Evolutionary conservation across 257 asterid genomes (phyloP), one percentile per base, ranked within the genome.

Genomic region (Ocimum tenuiflorum): DNA sequence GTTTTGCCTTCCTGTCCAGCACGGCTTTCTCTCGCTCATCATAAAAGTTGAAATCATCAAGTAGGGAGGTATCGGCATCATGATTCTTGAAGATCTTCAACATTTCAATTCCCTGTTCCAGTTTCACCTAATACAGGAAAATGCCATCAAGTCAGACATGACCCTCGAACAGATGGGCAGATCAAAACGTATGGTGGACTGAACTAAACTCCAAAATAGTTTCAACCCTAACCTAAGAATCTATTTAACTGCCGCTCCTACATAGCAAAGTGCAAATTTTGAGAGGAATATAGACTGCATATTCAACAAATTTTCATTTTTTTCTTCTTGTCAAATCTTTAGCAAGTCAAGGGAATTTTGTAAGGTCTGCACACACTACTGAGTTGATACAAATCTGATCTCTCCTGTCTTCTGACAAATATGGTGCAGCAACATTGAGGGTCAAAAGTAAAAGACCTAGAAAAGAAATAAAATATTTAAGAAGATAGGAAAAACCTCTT

Each of bases 91-190:
- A 94, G 72, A 88, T 88, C 67, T 79, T 90, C 67, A 94, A 73
- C 94, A 90, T 94, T 83, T 94, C 97, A 35, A 88, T 74, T 43
- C 99, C 97, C 46, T 83, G 96, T 41, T 83, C 96, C 73, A 81
- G 77, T 85, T 90, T 90, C 72, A 90, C 99, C 99, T 94, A 83
- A 63, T 66, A 76, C 18, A 36, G 63, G 15, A 31, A 24, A 43
- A 63, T 60, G 60, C 19, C 67, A 70, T 38, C 18, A 38, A 43
- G 60, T 66, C 54, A 38, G 54, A n/a, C 42, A 45, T 41, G 59
- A 60, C 39, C 7, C 51, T 64, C 54, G 8, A 33, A 56, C 61
- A 63, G 31, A 48, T 36, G 36, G 39, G 35, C 13, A 4, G n/a
- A 63, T 55, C 29, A 7, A 18, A 19, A 49, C 47, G 36, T 38